Conservation (phyloP, 148 eudicot genomes). For the Vaccinium vitisidaea region DNA sequence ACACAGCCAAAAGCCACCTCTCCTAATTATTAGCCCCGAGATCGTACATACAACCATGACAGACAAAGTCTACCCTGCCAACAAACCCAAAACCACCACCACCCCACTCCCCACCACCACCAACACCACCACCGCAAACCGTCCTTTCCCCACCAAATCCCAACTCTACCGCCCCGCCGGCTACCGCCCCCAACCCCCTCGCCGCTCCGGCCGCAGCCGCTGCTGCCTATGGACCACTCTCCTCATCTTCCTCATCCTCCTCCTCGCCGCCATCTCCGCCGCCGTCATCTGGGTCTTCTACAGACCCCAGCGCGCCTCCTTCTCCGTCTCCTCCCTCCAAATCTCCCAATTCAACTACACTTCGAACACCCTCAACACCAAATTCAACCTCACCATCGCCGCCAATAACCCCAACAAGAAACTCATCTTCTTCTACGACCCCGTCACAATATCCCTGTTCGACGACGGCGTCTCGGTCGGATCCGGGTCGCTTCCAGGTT, state of each 20-base stretch:
- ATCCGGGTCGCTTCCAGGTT: slow-evolving; percentile 37
- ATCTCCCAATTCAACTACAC: slow-evolving; percentile 47
- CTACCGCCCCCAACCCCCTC: slow-evolving; percentile 49
- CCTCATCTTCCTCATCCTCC: slow-evolving; percentile 36
- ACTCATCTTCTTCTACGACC: slow-evolving; percentile 41
- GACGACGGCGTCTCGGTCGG: slow-evolving; percentile 35
- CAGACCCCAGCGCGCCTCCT: slow-evolving; percentile 61
- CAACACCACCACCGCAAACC: slow-evolving; percentile 19
- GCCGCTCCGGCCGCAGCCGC: slow-evolving; percentile 35
- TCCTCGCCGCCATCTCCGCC: slow-evolving; percentile 47
- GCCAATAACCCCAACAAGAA: slow-evolving; percentile 55
- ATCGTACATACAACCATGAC: slow-evolving; percentile 21
- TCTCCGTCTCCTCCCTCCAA: slow-evolving; percentile 49
- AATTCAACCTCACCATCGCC: slow-evolving; percentile 34
- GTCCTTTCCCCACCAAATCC: slow-evolving; percentile 40
- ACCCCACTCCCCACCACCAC: slow-evolving; percentile 18
- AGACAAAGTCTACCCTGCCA: slow-evolving; percentile 39
- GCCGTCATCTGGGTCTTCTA: slow-evolving; percentile 44
- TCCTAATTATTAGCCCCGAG: background rate
- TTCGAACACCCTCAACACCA: slow-evolving; percentile 29
- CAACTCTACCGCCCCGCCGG: slow-evolving; percentile 48
- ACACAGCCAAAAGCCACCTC: background rate
- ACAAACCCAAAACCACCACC: slow-evolving; percentile 29
- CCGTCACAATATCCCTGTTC: slow-evolving; percentile 16
- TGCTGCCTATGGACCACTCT: slow-evolving; percentile 42